Conservation (phyloP, 192 early-diverging fungal species). For the Phycomyces nitens region DNA sequence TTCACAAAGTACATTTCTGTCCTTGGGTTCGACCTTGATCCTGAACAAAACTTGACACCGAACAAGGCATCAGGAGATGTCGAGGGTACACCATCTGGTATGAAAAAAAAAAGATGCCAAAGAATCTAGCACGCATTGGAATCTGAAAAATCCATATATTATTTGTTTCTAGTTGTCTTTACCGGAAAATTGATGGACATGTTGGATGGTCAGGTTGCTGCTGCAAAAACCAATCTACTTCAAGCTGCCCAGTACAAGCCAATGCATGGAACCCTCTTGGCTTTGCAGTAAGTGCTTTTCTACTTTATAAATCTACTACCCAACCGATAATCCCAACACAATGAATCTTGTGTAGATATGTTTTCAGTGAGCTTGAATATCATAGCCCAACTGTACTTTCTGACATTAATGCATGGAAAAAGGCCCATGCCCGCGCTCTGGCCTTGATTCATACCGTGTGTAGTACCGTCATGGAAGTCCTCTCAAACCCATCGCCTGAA, state of each 20-base stretch:
- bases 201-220: conserved; percentile 45
- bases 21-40: conserved; percentile 40
- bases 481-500: conserved; percentile 81
- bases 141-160: no score
- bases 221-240: conserved; percentile 46
- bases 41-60: neutral
- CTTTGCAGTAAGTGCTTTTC: conserved; percentile 34
- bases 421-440: conserved; percentile 44
- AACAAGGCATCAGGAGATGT: neutral
- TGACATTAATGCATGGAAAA: conserved; percentile 47
- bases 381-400: conserved; percentile 36
- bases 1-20: conserved; percentile 73
- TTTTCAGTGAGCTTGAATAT: conserved; percentile 63
- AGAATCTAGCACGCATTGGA: no score
- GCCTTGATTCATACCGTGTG: conserved; percentile 51
- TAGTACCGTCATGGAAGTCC: conserved; percentile 61
- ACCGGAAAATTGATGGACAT: conserved; percentile 48
- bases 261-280: conserved; percentile 53
- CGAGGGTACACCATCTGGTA: conserved; percentile 2
- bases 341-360: conserved; percentile 33
- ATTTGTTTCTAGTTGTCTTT: conserved; percentile 16
- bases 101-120: neutral
- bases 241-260: conserved; percentile 51
- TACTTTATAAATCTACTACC: neutral
- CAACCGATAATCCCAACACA: no score